Evolutionary conservation across 768 basidiomycete species (phyloP).

Genomic region (Hygrocybe punicea): DNA sequence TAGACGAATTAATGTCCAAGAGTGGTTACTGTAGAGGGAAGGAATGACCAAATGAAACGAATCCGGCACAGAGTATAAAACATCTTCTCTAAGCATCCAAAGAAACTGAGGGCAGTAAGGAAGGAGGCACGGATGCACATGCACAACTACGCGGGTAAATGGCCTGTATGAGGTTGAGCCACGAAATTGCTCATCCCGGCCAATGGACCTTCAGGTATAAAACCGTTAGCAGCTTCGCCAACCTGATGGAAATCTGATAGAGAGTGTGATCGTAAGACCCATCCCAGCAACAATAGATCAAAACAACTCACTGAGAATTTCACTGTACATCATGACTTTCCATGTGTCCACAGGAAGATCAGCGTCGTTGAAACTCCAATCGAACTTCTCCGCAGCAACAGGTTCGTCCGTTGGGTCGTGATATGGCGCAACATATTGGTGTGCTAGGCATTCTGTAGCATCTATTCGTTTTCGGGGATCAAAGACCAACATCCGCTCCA

Average conservation of each 20-base stretch:
- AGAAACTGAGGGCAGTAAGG: neutral
- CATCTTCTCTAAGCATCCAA: neutral
- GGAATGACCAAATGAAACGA: too few relatives aligned
- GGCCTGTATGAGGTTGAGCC: neutral
- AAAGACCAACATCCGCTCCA: constrained; percentile 99
- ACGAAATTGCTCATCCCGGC: constrained; percentile 50
- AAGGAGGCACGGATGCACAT: neutral
- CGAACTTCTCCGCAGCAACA: constrained; percentile 87
- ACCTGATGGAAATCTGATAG: constrained; percentile 76
- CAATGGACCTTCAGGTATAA: constrained; percentile 65
- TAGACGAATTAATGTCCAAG: too few relatives aligned
- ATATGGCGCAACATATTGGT: constrained; percentile 95
- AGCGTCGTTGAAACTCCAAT: constrained; percentile 99
- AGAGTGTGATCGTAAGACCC: neutral
- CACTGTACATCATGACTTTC: constrained; percentile 99
- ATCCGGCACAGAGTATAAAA: too few relatives aligned
- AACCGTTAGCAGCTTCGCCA: constrained; percentile 42
- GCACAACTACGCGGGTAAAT: neutral
- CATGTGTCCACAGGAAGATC: constrained; percentile 98
- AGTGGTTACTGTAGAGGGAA: too few relatives aligned
- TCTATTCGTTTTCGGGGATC: constrained; percentile 97
- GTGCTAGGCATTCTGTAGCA: constrained; percentile 82
- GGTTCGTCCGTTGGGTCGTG: constrained; percentile 99
- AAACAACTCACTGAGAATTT: constrained; percentile 75
- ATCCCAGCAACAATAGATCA: neutral